Evolutionary conservation across 768 basidiomycete species (phyloP), one percentile per base, ranked within the genome.

Genomic region (Trametes cingulata): DNA sequence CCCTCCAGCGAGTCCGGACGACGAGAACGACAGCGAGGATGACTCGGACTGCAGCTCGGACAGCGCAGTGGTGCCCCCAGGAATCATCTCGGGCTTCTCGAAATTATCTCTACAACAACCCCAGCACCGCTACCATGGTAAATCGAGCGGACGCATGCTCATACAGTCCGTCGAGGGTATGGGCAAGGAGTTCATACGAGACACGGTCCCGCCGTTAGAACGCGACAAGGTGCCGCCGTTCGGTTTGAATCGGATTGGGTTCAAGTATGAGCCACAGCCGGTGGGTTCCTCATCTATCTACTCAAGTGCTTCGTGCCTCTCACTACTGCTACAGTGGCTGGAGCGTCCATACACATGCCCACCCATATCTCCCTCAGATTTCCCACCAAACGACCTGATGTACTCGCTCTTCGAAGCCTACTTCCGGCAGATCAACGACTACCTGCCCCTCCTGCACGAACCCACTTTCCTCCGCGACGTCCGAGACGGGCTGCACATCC

Each of bases 371-470:
- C 65, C 74, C 1, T 50, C 64, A 2, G 82, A 79, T 67, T 86
- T 85, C 65, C 86, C 86, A 0, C 76, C 80, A 3, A 56, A 71
- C 0, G 80, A 82, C 45, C 79, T 94, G 45, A 75, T 82, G 15
- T 41, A 60, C 9, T 43, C 64, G 0, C 78, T 95, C 39, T 72
- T 91, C 39, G 79, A 86, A 35, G 72, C 84, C 24, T 93, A 88
- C 67, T 96, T 95, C 68, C 59, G 61, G 0, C 62, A 80, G 33
- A 56, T 79, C 59, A 89, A 93, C 66, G 59, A 78, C n/a, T 75
- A 80, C 55, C 65, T 82, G 0, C 91, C 92, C 1, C 77, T 95
- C 3, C 76, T 96, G 6, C 92, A 94, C 65, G 81, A 85, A 3
- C 85, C 85, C 0, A 82, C 82, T 6, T 92, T 95, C 64, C 79